Percentiles rank a stretch among this genome's conserved stretches.
phyloP scores from a whole-genome alignment of 768 basidiomycete species.

The Kwoniella heveanensis region DNA sequence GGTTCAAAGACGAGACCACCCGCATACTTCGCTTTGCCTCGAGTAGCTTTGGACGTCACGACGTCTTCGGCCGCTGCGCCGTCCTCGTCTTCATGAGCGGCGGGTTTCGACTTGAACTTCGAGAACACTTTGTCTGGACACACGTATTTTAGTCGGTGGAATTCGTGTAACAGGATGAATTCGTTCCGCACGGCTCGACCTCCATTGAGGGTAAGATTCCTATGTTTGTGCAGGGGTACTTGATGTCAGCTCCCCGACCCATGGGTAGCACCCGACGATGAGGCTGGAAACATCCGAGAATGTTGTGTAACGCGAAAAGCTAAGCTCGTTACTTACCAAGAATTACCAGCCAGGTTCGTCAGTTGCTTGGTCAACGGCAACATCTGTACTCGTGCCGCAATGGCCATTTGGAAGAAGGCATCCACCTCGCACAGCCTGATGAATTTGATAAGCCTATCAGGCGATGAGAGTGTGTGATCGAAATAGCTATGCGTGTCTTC shows the following conservation, averaged over 20 bases:
- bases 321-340: conserved; percentile 89
- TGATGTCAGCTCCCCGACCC: not conserved
- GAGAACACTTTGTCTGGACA: conserved; percentile 92
- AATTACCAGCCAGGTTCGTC: conserved; percentile 93
- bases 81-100: conserved; percentile 59
- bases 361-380: conserved; percentile 88
- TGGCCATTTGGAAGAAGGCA: conserved; percentile 96
- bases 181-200: conserved; percentile 98
- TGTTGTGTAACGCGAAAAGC: too few relatives aligned
- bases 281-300: too few relatives aligned
- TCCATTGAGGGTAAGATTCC: conserved; percentile 96
- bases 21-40: conserved; percentile 86
- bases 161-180: conserved; percentile 97
- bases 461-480: conserved; percentile 75
- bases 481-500: conserved; percentile 91
- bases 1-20: conserved; percentile 98
- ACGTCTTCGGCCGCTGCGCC: conserved; percentile 63
- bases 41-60: conserved; percentile 64
- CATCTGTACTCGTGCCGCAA: conserved; percentile 89
- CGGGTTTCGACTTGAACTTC: conserved; percentile 66
- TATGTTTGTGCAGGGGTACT: conserved; percentile 50
- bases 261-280: too few relatives aligned
- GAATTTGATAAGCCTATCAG: conserved; percentile 79
- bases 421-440: conserved; percentile 93
- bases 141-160: conserved; percentile 92